These are phyloP conservation scores for Camelina laxa DNA, from an alignment of 345 rosid species.

Conservation along the genomic window DNA sequence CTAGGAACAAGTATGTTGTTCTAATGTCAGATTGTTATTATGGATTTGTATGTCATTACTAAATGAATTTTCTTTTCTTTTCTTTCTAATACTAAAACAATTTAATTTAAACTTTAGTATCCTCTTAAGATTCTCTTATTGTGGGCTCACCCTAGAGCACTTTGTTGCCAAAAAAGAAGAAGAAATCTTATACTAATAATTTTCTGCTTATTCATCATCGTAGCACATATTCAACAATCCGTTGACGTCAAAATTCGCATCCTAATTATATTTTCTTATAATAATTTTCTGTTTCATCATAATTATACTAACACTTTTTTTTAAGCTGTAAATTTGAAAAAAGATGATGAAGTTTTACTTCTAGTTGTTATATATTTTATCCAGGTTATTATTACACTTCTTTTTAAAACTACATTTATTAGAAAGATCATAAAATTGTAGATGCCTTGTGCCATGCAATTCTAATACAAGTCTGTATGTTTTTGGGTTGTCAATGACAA, in stretches of 20 bases:
- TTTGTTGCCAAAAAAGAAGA: too few relatives aligned
- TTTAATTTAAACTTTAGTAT: background rate
- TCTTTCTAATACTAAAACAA: background rate
- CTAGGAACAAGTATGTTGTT: conserved; percentile 16
- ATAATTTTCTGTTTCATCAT: too few relatives aligned
- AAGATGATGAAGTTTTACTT: too few relatives aligned
- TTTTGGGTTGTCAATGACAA: conserved; percentile 34
- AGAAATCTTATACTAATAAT: too few relatives aligned
- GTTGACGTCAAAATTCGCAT: too few relatives aligned
- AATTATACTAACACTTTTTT: too few relatives aligned
- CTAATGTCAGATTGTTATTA: conserved; percentile 23
- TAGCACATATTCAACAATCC: too few relatives aligned
- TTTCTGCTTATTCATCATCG: too few relatives aligned
- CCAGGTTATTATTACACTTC: background rate
- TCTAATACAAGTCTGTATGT: conserved; percentile 17
- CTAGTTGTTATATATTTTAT: too few relatives aligned
- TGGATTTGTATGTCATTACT: conserved; percentile 18
- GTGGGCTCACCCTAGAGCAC: conserved; percentile 1
- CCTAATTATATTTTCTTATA: too few relatives aligned
- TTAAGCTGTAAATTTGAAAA: too few relatives aligned
- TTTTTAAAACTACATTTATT: background rate
- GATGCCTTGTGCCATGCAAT: background rate
- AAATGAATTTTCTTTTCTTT: background rate
- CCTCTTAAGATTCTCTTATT: conserved; percentile 2
- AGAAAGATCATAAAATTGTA: background rate